A percentile compares a stretch with the other conserved stretches of the same genome.
phyloP scores from a whole-genome alignment of 2,329 filamentous ascomycete genomes.

The Apiospora saccharicola region DNA sequence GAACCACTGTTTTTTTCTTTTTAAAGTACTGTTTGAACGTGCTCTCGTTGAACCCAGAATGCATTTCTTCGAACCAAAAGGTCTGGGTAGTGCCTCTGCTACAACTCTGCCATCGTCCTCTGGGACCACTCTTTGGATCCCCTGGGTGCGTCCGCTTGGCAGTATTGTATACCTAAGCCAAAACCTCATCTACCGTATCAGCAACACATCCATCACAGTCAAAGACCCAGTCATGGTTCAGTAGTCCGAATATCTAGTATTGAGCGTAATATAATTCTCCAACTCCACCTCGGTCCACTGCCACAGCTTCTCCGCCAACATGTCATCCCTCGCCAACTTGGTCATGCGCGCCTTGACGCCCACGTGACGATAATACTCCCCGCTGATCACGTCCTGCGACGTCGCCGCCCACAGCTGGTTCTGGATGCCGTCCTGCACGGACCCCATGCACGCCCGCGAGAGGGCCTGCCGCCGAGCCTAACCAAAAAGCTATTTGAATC shows the following conservation, averaged over 20 bases:
- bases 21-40: neutral
- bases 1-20: neutral
- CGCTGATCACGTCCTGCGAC: constrained; percentile 38
- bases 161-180: too few relatives aligned
- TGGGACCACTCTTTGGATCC: too few relatives aligned
- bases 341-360: constrained; percentile 35
- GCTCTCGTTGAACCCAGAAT: too few relatives aligned
- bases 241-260: neutral
- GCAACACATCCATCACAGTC: neutral
- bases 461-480: neutral
- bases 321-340: constrained; percentile 32
- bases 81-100: too few relatives aligned
- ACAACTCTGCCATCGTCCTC: too few relatives aligned
- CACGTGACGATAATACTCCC: constrained; percentile 47
- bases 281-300: constrained; percentile 45
- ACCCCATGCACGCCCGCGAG: neutral
- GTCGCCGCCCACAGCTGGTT: constrained; percentile 49
- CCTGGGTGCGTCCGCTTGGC: too few relatives aligned
- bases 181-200: too few relatives aligned
- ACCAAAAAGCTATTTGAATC: neutral
- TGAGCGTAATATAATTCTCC: constrained; percentile 15
- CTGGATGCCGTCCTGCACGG: constrained; percentile 44
- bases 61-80: too few relatives aligned
- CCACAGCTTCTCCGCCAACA: constrained; percentile 41
- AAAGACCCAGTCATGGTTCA: neutral